These are phyloP conservation scores for Brassica cretica DNA, from an alignment of 345 rosid species.

Conservation along the genomic window DNA sequence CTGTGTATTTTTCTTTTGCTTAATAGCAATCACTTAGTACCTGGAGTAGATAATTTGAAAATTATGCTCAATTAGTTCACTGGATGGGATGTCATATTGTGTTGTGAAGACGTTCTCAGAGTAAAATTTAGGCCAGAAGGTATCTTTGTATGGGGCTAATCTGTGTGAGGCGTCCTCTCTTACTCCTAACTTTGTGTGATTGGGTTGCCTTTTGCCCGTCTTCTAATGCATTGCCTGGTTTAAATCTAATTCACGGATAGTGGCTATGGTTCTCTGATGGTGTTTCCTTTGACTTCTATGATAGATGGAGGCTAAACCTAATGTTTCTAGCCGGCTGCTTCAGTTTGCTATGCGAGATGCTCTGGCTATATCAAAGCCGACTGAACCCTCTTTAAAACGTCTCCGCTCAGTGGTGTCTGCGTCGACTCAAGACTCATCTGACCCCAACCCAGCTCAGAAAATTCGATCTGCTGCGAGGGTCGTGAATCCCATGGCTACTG, in stretches of 20 bases:
- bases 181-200: not conserved
- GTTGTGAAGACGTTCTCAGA: constrained; percentile 7
- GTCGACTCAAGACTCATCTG: constrained; percentile 48
- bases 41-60: not conserved
- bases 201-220: constrained; percentile 9
- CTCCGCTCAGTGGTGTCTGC: constrained; percentile 85
- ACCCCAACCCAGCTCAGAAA: constrained; percentile 52
- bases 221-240: not conserved
- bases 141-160: constrained; percentile 16
- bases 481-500: constrained; percentile 73
- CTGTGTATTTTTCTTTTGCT: constrained; percentile 24
- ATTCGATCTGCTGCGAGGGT: constrained; percentile 69
- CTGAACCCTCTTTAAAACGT: constrained; percentile 72
- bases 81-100: constrained; percentile 25
- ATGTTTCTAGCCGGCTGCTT: constrained; percentile 84
- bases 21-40: not conserved
- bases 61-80: not conserved
- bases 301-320: constrained; percentile 66
- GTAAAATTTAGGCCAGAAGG: constrained; percentile 3
- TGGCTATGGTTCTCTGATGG: constrained; percentile 30
- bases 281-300: constrained; percentile 28
- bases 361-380: constrained; percentile 61
- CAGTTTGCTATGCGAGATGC: constrained; percentile 98
- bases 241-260: not conserved
- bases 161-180: not conserved